Base-by-base conservation (phyloP, 225 moss, liverwort and hornwort species). In the Climacium dendroides region DNA sequence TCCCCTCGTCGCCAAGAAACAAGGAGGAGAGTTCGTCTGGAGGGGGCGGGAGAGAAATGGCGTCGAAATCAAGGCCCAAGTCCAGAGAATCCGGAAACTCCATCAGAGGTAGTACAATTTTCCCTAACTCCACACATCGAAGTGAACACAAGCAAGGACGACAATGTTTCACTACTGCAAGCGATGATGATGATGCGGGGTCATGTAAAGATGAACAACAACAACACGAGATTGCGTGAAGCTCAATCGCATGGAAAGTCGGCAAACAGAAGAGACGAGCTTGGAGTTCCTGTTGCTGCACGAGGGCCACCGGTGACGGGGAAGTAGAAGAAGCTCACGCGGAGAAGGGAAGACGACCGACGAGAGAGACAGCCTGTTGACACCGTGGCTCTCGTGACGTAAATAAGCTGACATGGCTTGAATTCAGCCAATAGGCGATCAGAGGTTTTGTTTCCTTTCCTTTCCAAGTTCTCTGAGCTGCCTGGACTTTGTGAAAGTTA, bases 51-150 rank as follows among this genome's bases (percentile, higher is more conserved):
- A 74, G 70, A 41, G 83, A 54, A 3, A 88, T 80, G 32, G 55
- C 54, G 73, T 57, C 83, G 66, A 88, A 78, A 37, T 88, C 88
- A 75, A 90, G 23, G 37, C 79, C 87, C 3, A 87, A 64, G 29
- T 85, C 91, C n/a, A 87, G 85, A 87, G 61, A 58, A 78, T 85
- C 86, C 61, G 88, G 62, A 23, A 83, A 75, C 79, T 92, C 91
- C 91, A 92, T 92, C 69, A 17, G 32, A 58, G 29, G 13, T 6
- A 4, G 13, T 15, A 24, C 15, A 53, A 26, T 4, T 41, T 8
- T 26, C 26, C 34, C 70, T 6, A 20, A 30, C 23, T 37, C 74
- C 41, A 57, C 76, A 75, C 91, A 91, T 91, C 83, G 79, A 48
- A 47, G 15, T 50, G 81, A 15, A 52, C 48, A 81, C 48, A 81